Evolutionary conservation across 2,329 filamentous ascomycete genomes (phyloP), one percentile per base, ranked within the genome.

Genomic region (Nothophaeocryptopus gaeumannii): DNA sequence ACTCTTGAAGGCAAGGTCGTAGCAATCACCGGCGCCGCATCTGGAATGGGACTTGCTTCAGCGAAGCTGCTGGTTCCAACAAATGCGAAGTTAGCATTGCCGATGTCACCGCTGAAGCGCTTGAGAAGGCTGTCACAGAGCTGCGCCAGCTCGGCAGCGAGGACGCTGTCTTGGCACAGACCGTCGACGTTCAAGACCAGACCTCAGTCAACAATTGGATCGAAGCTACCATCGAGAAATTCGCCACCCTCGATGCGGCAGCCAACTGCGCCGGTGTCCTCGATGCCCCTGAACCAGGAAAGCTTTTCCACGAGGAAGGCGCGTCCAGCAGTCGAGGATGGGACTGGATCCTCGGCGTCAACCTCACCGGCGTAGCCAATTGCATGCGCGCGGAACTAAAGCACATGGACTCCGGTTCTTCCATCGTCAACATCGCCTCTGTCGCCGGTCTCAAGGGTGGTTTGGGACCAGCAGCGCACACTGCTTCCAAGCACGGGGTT

Each of bases 341-440:
- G 62, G 62, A 67, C 14, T 47, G 56, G 8, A 44, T 58, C 8
- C 59, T 70, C 15, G 61, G 56, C 0, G 56, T 63, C 14, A 62
- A 65, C 42, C 14, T 56, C 14, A 53, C 47, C 7, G 78, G 78
- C 3, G 58, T 73, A 5, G 74, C 78, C 58, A 72, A 77, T 39
- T 77, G 74, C 51, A 49, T 80, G 48, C 65, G 74, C 11, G 71
- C 72, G 14, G 61, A 80, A 55, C 51, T 80, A 8, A 66, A 61
- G n/a, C 67, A 68, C 15, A 69, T 78, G 38, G 54, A 53, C n/a
- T 61, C 72, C 8, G 72, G 75, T 5, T 76, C 78, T 2, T 78
- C 78, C 47, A 82, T 84, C 61, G 80, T 83, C 31, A 83, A 82
- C 60, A 70, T 72, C 10, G 59, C 70, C 5, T 73, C 70, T 50